A percentile compares a stretch with the other conserved stretches of the same genome.
phyloP scores from a whole-genome alignment of 164 flowering plant genomes.

The Berberis vulgaris region DNA sequence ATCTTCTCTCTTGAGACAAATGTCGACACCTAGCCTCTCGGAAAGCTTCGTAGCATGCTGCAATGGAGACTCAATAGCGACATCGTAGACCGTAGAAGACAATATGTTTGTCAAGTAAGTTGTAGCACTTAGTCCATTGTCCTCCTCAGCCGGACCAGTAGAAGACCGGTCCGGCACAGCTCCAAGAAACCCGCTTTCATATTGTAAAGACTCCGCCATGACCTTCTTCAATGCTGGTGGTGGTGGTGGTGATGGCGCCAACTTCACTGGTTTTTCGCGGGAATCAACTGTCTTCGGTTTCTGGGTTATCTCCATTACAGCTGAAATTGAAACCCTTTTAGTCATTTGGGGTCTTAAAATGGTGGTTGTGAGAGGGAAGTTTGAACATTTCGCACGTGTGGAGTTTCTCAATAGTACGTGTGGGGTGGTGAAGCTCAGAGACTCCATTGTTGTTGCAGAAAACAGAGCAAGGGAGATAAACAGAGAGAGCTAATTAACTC shows the following conservation, averaged over 20 bases:
- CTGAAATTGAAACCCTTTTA: no score
- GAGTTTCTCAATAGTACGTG: no score
- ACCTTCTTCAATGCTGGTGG: neutral
- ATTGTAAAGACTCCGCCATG: neutral
- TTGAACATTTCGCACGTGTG: no score
- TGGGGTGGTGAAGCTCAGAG: no score
- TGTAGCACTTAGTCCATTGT: constrained; percentile 27
- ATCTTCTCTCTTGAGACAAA: constrained; percentile 92
- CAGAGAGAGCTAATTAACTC: no score
- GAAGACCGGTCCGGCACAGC: constrained; percentile 30
- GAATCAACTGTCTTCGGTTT: no score
- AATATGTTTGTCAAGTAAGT: constrained; percentile 66
- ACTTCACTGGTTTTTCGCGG: no score
- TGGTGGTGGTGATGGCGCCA: neutral
- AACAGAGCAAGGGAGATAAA: no score
- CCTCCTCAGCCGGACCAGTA: constrained; percentile 6
- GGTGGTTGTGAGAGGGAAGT: no score
- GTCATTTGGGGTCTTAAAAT: no score
- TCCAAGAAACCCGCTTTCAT: constrained; percentile 27
- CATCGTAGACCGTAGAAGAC: constrained; percentile 79
- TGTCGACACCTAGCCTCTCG: constrained; percentile 44
- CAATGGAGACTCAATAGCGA: constrained; percentile 72
- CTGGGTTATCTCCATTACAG: no score
- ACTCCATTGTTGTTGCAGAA: no score
- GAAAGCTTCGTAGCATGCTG: constrained; percentile 71